Base-by-base conservation (phyloP, 768 basidiomycete genomes). In the Tremella fuciformis region DNA sequence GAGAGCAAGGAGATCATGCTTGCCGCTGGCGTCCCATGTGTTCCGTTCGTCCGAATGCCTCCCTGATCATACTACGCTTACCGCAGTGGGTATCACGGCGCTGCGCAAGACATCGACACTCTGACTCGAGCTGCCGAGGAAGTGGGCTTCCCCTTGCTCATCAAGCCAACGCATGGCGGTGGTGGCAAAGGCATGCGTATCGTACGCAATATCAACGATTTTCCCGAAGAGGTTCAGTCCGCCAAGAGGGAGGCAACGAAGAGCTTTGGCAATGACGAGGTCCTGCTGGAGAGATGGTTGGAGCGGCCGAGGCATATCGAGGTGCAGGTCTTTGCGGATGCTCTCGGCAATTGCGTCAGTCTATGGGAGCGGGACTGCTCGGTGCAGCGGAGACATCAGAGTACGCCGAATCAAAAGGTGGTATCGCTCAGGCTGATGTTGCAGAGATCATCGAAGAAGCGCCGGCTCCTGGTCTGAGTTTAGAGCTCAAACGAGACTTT, bases 1-100 rank as follows among this genome's bases (percentile, higher is more conserved):
- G 91, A 93, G 80, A 92, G 90, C 39, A 97, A 97, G 80, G 91
- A 89, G 59, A 94, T 94, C 70, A 93, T 94, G 91, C 82, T 83
- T 16, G 89, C 83, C 65, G 92, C 92, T 57, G 86, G 86, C 0
- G 92, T 97, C 1, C 91, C 91, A 0, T 92, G 91, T 72, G 88
- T 97, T 4, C 92, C 93, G 44, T 74, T 16, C 55, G 72, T 67
- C 13, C n/a, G n/a, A n/a, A n/a, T n/a, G n/a, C 48, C 18, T n/a
- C 53, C 51, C n/a, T n/a, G n/a, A n/a, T n/a, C n/a, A n/a, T 49
- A 22, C 22, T 24, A 19, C 24, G 13, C n/a, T 13, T 26, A 13
- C 9, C 29, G 6, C 37, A 74, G 72, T 1, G 92, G 92, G 0
- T 97, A 94, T 79, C 92, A 97, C 63, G 90, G 89, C 22, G 76